A percentile compares a stretch with the other conserved stretches of the same genome.
These are phyloP conservation scores for Daldinia bambusicola DNA, from an alignment of 495 filamentous ascomycete species.

Conservation along the genomic window DNA sequence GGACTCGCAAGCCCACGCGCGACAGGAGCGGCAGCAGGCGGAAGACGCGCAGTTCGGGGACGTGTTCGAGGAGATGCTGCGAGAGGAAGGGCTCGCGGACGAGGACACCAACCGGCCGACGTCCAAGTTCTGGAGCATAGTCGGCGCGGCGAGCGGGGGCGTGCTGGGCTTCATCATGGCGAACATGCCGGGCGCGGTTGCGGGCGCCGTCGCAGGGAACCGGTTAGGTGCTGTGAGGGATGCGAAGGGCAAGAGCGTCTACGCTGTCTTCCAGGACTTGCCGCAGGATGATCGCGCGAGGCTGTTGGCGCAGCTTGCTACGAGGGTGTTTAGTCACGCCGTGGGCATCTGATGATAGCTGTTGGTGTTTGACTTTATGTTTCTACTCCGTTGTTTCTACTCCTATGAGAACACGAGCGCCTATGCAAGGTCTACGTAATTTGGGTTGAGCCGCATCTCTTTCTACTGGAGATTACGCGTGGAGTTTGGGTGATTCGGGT, in stretches of 20 bases:
- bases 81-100: slow-evolving; percentile 87
- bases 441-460: slow-evolving; percentile 12
- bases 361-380: not conserved
- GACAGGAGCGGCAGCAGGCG: slow-evolving; percentile 51
- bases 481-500: slow-evolving; percentile 23
- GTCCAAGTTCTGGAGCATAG: slow-evolving; percentile 82
- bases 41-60: slow-evolving; percentile 84
- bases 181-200: slow-evolving; percentile 87
- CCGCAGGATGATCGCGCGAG: slow-evolving; percentile 81
- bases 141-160: slow-evolving; percentile 88
- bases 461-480: slow-evolving; percentile 9
- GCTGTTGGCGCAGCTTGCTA: slow-evolving; percentile 78
- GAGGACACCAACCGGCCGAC: slow-evolving; percentile 65
- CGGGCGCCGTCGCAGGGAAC: slow-evolving; percentile 93
- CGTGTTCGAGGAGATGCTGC: slow-evolving; percentile 97
- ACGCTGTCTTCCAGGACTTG: slow-evolving; percentile 86
- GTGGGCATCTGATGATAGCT: slow-evolving; percentile 55
- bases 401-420: not conserved
- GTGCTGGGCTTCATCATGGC: slow-evolving; percentile 95
- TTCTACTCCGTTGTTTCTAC: not conserved
- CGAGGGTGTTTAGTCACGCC: slow-evolving; percentile 73
- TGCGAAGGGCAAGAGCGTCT: slow-evolving; percentile 93
- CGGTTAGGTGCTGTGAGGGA: slow-evolving; percentile 87
- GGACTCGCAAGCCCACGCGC: slow-evolving; percentile 27
- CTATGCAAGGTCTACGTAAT: not conserved